Conservation (phyloP, 345 rosid genomes). For the Eucalyptus caleyi region DNA sequence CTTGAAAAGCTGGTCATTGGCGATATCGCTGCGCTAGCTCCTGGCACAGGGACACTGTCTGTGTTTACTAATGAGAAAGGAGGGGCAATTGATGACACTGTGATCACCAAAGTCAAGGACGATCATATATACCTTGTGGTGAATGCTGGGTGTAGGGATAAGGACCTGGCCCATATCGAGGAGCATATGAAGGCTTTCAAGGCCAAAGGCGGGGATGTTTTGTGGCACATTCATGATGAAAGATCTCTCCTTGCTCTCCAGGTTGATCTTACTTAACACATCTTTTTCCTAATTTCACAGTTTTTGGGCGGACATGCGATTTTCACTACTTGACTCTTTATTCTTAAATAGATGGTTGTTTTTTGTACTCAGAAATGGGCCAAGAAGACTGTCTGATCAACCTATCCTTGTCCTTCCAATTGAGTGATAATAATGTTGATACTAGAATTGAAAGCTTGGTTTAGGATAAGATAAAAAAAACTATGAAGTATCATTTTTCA, state of each 20-base stretch:
- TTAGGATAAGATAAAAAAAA: neutral
- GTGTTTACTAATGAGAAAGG: slow-evolving; percentile 95
- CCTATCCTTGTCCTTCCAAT: neutral
- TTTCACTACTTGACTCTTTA: neutral
- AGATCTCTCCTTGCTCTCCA: slow-evolving; percentile 98
- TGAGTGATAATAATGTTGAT: neutral
- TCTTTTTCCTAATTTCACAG: neutral
- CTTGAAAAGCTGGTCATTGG: slow-evolving; percentile 93
- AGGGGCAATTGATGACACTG: slow-evolving; percentile 93
- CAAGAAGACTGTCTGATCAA: neutral
- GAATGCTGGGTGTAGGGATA: slow-evolving; percentile 98
- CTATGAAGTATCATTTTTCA: neutral
- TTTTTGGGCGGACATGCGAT: neutral
- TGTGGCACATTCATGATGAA: slow-evolving; percentile 96
- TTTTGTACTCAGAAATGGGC: neutral
- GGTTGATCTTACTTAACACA: slow-evolving; percentile 17
- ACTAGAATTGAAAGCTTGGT: neutral
- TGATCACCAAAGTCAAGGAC: slow-evolving; percentile 79
- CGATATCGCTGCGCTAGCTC: slow-evolving; percentile 82
- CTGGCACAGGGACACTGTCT: slow-evolving; percentile 79
- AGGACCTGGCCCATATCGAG: slow-evolving; percentile 97
- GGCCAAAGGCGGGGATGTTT: slow-evolving; percentile 89
- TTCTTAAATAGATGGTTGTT: neutral
- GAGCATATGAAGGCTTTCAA: slow-evolving; percentile 91
- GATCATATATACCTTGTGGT: slow-evolving; percentile 86